These are phyloP conservation scores for Uronychia binucleata DNA, from an alignment of 73 alveolate genomes.

Conservation along the genomic window DNA sequence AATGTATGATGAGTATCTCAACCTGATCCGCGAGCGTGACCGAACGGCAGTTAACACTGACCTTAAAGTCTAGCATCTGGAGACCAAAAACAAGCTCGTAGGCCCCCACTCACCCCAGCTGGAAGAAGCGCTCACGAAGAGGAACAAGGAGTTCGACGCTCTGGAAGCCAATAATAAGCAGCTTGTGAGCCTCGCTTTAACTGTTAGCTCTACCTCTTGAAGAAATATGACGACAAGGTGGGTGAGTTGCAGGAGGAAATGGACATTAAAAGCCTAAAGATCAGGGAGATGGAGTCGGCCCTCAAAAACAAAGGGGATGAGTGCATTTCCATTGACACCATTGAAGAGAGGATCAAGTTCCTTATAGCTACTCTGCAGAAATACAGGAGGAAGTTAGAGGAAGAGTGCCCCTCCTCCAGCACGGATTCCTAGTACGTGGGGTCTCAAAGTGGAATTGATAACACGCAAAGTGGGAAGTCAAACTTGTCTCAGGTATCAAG, in stretches of 20 bases:
- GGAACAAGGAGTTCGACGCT: conserved; percentile 4
- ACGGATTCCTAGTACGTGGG: not conserved
- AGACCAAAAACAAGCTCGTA: not conserved
- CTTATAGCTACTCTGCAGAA: not conserved
- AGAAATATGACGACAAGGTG: not conserved
- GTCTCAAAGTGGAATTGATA: not conserved
- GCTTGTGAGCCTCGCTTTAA: not conserved
- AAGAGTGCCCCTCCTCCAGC: conserved; percentile 5
- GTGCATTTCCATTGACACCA: not conserved
- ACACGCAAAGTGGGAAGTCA: not conserved
- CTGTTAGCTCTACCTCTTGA: not conserved
- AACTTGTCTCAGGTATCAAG: not conserved
- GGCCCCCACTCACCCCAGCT: not conserved
- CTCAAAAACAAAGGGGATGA: not conserved
- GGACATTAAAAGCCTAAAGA: not conserved
- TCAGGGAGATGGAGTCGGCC: not conserved
- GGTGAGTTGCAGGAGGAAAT: conserved; percentile 2
- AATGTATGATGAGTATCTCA: not conserved
- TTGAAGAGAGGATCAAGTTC: conserved; percentile 7
- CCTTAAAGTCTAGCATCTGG: not conserved
- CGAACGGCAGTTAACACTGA: not conserved
- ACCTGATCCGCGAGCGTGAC: not conserved
- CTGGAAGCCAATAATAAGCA: not conserved
- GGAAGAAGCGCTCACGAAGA: conserved; percentile 6
- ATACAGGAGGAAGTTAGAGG: conserved; percentile 4